These are phyloP conservation scores for Cutaneotrichosporon curvatum DNA, from an alignment of 1,284 basidiomycete genomes.

Conservation along the genomic window DNA sequence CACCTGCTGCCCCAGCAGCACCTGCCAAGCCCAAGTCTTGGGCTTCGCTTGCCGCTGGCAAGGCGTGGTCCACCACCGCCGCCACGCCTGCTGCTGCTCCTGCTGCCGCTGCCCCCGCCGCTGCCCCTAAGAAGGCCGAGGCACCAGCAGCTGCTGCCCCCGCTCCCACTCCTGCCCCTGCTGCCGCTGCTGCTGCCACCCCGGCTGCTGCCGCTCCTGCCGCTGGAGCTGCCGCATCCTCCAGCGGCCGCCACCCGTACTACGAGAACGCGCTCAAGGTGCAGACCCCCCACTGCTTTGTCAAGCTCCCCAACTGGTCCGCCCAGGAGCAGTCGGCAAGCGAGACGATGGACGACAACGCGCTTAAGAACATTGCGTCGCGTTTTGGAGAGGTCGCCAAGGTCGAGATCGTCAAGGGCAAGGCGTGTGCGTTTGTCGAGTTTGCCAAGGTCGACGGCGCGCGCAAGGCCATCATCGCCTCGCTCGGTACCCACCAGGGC, in stretches of 20 bases:
- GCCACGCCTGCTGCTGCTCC: conserved; percentile 49
- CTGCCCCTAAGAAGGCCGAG: conserved; percentile 8
- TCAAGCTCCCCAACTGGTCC: conserved; percentile 57
- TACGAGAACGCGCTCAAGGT: conserved; percentile 57
- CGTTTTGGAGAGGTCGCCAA: conserved; percentile 84
- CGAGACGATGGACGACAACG: conserved; percentile 60
- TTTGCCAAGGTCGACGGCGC: conserved; percentile 73
- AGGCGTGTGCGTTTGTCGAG: conserved; percentile 93
- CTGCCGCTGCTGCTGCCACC: conserved; percentile 18
- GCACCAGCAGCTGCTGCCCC: conserved; percentile 15
- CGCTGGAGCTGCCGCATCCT: conserved; percentile 12
- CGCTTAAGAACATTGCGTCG: conserved; percentile 57
- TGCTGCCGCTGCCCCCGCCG: conserved; percentile 48
- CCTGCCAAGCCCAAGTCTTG: conserved; percentile 68
- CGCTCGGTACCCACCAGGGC: conserved; percentile 58
- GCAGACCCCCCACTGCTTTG: conserved; percentile 69
- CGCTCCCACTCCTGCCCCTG: conserved; percentile 16
- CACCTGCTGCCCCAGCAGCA: conserved; percentile 49
- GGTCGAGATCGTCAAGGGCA: conserved; percentile 75
- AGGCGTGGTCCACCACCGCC: conserved; percentile 49
- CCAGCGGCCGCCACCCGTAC: conserved; percentile 46
- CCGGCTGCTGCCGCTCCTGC: conserved; percentile 22
- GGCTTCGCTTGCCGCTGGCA: conserved; percentile 82
- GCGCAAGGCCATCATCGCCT: conserved; percentile 71
- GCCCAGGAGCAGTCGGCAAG: conserved; percentile 54